These are phyloP conservation scores for Colletotrichum viniferum DNA, from an alignment of 2,329 filamentous ascomycete species.

Conservation along the genomic window DNA sequence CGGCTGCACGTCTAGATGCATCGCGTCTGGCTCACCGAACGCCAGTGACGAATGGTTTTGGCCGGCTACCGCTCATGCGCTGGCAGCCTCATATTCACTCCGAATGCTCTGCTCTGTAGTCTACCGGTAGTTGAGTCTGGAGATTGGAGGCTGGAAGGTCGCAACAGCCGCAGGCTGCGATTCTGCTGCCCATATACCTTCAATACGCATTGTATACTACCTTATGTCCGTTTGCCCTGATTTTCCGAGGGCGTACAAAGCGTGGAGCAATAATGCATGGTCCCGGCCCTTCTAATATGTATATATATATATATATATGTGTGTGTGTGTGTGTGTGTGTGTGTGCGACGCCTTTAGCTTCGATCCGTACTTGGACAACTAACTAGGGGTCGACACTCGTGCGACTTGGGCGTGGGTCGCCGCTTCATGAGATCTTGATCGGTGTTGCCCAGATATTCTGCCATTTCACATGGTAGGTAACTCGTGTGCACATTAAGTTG, in stretches of 20 bases:
- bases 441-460: background rate
- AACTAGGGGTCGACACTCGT: background rate
- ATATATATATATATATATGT: background rate
- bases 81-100: background rate
- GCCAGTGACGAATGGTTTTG: background rate
- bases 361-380: background rate
- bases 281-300: background rate
- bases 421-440: background rate
- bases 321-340: too few species aligned
- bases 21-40: background rate
- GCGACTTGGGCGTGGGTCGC: background rate
- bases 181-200: background rate
- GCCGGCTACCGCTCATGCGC: background rate
- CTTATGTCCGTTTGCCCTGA: background rate
- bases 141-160: background rate
- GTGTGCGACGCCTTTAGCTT: background rate
- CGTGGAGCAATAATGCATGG: too few species aligned
- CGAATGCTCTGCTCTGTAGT: background rate
- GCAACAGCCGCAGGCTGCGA: background rate
- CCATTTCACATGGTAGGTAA: background rate
- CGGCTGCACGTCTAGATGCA: background rate
- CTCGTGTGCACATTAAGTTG: conserved; percentile 1
- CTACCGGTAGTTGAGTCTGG: background rate
- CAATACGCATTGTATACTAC: background rate
- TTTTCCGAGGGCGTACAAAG: background rate